These are phyloP conservation scores for Penicillium bovifimosum DNA, from an alignment of 495 filamentous ascomycete genomes.

Conservation along the genomic window DNA sequence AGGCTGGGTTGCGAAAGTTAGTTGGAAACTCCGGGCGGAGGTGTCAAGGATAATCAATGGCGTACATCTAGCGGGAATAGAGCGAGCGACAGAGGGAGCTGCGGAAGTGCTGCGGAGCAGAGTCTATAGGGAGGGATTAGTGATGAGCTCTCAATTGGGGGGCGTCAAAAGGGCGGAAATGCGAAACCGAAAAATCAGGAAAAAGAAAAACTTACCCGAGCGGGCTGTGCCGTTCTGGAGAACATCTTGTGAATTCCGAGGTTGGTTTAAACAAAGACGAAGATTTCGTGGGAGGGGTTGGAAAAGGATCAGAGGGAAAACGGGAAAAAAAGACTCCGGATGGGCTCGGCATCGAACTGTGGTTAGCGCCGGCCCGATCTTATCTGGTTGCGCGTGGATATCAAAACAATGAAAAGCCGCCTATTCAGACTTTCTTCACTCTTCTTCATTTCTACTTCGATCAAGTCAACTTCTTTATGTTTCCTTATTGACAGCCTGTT, in stretches of 20 bases:
- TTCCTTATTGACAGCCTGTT: constrained; percentile 15
- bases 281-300: constrained; percentile 4
- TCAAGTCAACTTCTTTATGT: background rate
- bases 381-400: constrained; percentile 22
- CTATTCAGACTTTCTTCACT: background rate
- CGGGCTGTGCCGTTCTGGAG: constrained; percentile 27
- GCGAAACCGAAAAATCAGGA: constrained; percentile 7
- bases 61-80: constrained; percentile 42
- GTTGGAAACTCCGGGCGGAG: background rate
- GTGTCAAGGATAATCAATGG: constrained; percentile 7
- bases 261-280: background rate
- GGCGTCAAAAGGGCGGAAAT: constrained; percentile 1
- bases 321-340: constrained; percentile 40
- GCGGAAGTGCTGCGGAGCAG: constrained; percentile 38
- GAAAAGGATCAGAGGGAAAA: constrained; percentile 19
- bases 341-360: constrained; percentile 37
- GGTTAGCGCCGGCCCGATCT: constrained; percentile 35
- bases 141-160: background rate
- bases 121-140: constrained; percentile 24
- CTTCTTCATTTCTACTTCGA: constrained; percentile 16
- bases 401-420: background rate
- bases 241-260: constrained; percentile 20
- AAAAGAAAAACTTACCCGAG: constrained; percentile 18
- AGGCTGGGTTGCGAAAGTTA: constrained; percentile 33
- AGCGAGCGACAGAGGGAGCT: constrained; percentile 31